Conservation (phyloP, 257 asterid genomes). For the Solanum medicagineum region DNA sequence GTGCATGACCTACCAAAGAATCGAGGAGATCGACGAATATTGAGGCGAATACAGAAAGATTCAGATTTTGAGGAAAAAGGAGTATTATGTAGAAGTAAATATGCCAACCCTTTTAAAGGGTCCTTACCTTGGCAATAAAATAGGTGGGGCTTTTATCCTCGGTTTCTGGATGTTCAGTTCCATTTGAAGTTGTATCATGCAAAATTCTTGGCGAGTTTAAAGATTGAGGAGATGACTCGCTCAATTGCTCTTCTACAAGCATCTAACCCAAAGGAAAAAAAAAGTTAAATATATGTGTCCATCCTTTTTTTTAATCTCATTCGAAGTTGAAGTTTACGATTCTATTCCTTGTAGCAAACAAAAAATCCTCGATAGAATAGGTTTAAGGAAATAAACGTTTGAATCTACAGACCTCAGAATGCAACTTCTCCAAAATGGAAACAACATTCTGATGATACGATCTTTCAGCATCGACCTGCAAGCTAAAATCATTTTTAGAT, state of each 20-base stretch:
- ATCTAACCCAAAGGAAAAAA: constrained; percentile 30
- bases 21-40: background rate
- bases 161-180: constrained; percentile 18
- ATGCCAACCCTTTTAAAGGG: background rate
- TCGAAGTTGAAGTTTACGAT: background rate
- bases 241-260: constrained; percentile 53
- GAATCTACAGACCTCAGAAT: constrained; percentile 48
- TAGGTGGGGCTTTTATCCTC: constrained; percentile 21
- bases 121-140: constrained; percentile 59
- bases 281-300: background rate
- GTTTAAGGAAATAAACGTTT: background rate
- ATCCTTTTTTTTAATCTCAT: background rate
- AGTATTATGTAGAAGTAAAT: background rate
- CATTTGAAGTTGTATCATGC: constrained; percentile 23
- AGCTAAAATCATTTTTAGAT: constrained; percentile 15
- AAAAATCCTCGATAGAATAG: background rate
- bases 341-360: background rate
- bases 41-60: background rate
- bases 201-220: constrained; percentile 20
- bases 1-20: constrained; percentile 51
- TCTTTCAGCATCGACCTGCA: constrained; percentile 88
- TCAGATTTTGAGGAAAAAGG: background rate
- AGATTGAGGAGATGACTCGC: constrained; percentile 31
- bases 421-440: constrained; percentile 74
- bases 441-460: constrained; percentile 67